These are phyloP conservation scores for Sporobolomyces pararoseus DNA, from an alignment of 768 basidiomycete species.

Conservation along the genomic window DNA sequence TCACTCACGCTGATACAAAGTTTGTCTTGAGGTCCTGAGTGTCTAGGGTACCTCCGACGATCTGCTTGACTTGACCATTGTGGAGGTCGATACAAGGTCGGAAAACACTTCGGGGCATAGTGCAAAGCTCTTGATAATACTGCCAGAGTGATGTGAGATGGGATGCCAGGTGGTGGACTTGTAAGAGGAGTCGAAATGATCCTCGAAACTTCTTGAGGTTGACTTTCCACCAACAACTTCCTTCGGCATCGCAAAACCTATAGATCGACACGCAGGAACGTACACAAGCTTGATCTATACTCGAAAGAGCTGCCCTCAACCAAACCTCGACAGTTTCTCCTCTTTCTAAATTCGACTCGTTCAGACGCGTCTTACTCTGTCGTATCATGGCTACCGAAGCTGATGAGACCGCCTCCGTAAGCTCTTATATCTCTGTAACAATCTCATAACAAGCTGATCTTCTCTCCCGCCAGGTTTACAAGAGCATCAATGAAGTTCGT, in stretches of 20 bases:
- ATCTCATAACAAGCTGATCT: neutral
- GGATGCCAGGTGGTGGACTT: no score
- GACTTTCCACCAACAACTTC: no score
- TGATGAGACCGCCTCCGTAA: slow-evolving; percentile 35
- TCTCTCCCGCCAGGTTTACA: slow-evolving; percentile 30
- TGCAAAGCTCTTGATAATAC: neutral
- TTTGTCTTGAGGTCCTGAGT: slow-evolving; percentile 73
- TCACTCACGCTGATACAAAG: slow-evolving; percentile 75
- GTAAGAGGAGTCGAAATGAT: no score
- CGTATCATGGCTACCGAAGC: slow-evolving; percentile 27
- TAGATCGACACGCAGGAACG: no score
- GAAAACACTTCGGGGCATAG: slow-evolving; percentile 54
- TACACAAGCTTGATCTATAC: neutral
- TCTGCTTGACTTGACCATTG: slow-evolving; percentile 93
- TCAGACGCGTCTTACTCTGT: neutral
- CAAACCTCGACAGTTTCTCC: neutral
- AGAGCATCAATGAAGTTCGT: slow-evolving; percentile 42
- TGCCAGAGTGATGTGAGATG: neutral
- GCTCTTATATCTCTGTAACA: neutral
- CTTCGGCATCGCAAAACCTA: no score
- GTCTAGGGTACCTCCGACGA: slow-evolving; percentile 89
- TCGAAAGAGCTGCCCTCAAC: neutral
- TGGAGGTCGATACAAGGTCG: slow-evolving; percentile 96
- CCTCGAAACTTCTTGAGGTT: no score
- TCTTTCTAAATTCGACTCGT: neutral